Percentiles rank a stretch among this genome's conserved stretches.
Evolutionary conservation across 768 basidiomycete genomes (phyloP).

Genomic region (Russula griseocarnosa): DNA sequence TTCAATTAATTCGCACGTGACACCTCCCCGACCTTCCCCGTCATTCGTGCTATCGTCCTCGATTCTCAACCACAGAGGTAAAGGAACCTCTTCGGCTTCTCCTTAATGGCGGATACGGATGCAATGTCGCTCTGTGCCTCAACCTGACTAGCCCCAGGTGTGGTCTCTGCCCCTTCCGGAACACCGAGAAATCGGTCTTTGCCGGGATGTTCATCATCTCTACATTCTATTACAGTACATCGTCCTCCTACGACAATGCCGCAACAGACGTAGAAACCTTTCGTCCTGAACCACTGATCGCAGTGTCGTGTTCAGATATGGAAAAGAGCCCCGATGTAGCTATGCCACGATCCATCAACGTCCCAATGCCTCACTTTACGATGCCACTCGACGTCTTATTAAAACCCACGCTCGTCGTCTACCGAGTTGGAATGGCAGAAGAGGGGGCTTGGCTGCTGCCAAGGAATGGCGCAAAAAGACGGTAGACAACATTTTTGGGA

Average conservation of each 20-base stretch:
- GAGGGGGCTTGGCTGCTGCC: too few species aligned
- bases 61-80: slow-evolving; percentile 93
- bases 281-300: slow-evolving; percentile 60
- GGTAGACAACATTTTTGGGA: too few species aligned
- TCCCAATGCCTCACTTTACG: slow-evolving; percentile 81
- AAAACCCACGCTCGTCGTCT: slow-evolving; percentile 93
- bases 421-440: too few species aligned
- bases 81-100: slow-evolving; percentile 88
- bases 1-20: too few species aligned
- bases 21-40: too few species aligned
- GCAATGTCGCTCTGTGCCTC: slow-evolving; percentile 8
- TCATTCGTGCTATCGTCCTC: slow-evolving; percentile 93
- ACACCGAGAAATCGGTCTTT: slow-evolving; percentile 88
- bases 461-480: too few species aligned
- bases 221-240: slow-evolving; percentile 89
- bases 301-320: slow-evolving; percentile 58
- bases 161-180: slow-evolving; percentile 97
- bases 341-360: slow-evolving; percentile 84
- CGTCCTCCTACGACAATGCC: slow-evolving; percentile 78
- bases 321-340: slow-evolving; percentile 89
- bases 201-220: slow-evolving; percentile 99
- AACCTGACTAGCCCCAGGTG: slow-evolving; percentile 50
- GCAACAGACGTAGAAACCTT: slow-evolving; percentile 91
- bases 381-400: slow-evolving; percentile 85
- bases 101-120: slow-evolving; percentile 55